A percentile compares a stretch with the other conserved stretches of the same genome.
phyloP scores from a whole-genome alignment of 345 rosid genomes.

The Noccaea bulbosa region DNA sequence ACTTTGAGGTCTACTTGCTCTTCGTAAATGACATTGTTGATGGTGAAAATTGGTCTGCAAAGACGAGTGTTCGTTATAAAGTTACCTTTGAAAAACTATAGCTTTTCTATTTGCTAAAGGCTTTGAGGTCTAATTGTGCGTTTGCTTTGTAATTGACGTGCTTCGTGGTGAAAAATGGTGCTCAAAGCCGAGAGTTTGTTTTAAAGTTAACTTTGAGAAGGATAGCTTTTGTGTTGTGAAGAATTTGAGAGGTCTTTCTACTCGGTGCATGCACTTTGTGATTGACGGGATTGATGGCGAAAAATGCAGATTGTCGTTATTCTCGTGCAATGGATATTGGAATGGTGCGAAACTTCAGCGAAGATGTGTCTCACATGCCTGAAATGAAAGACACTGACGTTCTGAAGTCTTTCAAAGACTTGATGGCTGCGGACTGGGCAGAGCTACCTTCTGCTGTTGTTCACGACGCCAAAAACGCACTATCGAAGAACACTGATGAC shows the following conservation, averaged over 20 bases:
- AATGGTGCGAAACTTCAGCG: conserved; percentile 57
- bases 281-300: conserved; percentile 5
- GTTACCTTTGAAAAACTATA: neutral
- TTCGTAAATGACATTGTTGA: neutral
- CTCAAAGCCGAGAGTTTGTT: neutral
- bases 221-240: conserved; percentile 7
- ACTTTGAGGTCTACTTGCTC: neutral
- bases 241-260: neutral
- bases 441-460: conserved; percentile 60
- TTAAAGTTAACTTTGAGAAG: neutral
- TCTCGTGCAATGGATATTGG: conserved; percentile 54
- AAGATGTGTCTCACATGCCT: conserved; percentile 73
- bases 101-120: neutral
- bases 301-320: conserved; percentile 50
- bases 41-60: neutral
- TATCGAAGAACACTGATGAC: conserved; percentile 68
- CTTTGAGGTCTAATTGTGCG: neutral
- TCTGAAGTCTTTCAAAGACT: conserved; percentile 66
- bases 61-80: neutral
- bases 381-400: conserved; percentile 61
- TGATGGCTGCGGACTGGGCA: conserved; percentile 87
- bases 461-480: conserved; percentile 58
- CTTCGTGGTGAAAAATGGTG: neutral
- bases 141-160: neutral
- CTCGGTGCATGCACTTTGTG: neutral